A percentile compares a stretch with the other conserved stretches of the same genome.
phyloP scores from a whole-genome alignment of 257 asterid species.

The Rubia yunnanensis region DNA sequence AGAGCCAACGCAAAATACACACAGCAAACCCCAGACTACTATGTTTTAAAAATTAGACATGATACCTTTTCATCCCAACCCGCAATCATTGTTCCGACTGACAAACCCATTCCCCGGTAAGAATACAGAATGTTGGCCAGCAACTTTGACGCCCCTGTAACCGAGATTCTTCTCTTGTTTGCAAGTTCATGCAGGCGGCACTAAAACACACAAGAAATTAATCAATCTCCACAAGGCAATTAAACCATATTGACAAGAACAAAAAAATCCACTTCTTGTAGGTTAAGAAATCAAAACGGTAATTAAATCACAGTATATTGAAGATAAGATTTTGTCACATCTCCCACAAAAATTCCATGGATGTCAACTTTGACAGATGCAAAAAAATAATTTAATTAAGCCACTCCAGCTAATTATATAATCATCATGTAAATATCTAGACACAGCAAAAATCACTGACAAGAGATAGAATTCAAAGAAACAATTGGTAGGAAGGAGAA shows the following conservation, averaged over 20 bases:
- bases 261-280: no score
- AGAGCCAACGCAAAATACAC: background rate
- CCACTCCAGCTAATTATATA: background rate
- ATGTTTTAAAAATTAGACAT: background rate
- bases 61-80: slow-evolving; percentile 98
- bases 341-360: background rate
- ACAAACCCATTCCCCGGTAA: slow-evolving; percentile 94
- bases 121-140: slow-evolving; percentile 82
- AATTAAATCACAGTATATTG: no score
- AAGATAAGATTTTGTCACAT: background rate
- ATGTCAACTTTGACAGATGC: background rate
- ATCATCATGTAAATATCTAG: background rate
- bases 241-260: background rate
- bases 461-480: background rate
- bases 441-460: background rate
- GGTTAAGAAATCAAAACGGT: no score
- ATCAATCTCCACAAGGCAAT: slow-evolving; percentile 6
- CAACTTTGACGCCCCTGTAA: slow-evolving; percentile 88
- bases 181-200: slow-evolving; percentile 93
- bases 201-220: slow-evolving; percentile 31
- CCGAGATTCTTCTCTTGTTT: slow-evolving; percentile 87
- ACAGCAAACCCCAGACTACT: background rate
- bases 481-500: no score
- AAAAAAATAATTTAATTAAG: no score
- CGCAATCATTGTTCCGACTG: slow-evolving; percentile 94